Conservation (phyloP, 176 grass and related monocot species). For the Phyllostachys edulis region DNA sequence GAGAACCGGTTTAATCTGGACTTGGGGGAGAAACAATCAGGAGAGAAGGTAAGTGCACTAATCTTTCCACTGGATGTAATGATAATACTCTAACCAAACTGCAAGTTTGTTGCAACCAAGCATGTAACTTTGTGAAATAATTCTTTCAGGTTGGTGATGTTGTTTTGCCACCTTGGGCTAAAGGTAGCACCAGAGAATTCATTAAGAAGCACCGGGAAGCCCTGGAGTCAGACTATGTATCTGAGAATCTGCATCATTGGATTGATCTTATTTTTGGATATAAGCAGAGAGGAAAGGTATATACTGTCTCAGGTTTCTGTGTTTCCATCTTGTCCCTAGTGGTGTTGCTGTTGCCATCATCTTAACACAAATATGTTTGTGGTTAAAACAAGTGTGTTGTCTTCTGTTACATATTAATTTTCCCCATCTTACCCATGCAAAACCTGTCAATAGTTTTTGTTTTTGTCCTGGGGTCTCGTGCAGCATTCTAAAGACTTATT, state of each 20-base stretch:
- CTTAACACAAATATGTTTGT: slow-evolving; percentile 17
- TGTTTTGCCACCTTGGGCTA: slow-evolving; percentile 93
- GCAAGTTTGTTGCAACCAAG: slow-evolving; percentile 17
- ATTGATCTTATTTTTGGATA: slow-evolving; percentile 98
- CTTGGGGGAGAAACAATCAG: slow-evolving; percentile 98
- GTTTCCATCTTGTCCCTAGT: slow-evolving; percentile 20
- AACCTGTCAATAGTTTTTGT: not conserved
- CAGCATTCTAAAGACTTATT: not conserved
- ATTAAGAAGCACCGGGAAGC: slow-evolving; percentile 96
- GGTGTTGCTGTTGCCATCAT: slow-evolving; percentile 15
- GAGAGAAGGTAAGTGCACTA: slow-evolving; percentile 66
- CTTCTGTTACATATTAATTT: slow-evolving; percentile 4
- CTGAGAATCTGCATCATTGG: slow-evolving; percentile 99
- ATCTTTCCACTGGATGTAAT: slow-evolving; percentile 21
- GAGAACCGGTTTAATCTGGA: slow-evolving; percentile 88
- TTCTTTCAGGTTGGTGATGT: slow-evolving; percentile 83
- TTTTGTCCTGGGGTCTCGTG: not conserved
- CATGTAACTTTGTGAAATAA: slow-evolving; percentile 36
- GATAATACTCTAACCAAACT: not conserved
- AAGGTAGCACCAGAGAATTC: slow-evolving; percentile 88
- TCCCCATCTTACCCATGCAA: not conserved
- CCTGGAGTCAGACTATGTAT: slow-evolving; percentile 93
- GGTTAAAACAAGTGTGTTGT: slow-evolving; percentile 12
- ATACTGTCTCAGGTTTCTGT: slow-evolving; percentile 32
- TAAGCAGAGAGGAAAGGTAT: slow-evolving; percentile 96